These are phyloP conservation scores for Neurospora sp. DNA, from an alignment of 495 filamentous ascomycete species.

Conservation along the genomic window DNA sequence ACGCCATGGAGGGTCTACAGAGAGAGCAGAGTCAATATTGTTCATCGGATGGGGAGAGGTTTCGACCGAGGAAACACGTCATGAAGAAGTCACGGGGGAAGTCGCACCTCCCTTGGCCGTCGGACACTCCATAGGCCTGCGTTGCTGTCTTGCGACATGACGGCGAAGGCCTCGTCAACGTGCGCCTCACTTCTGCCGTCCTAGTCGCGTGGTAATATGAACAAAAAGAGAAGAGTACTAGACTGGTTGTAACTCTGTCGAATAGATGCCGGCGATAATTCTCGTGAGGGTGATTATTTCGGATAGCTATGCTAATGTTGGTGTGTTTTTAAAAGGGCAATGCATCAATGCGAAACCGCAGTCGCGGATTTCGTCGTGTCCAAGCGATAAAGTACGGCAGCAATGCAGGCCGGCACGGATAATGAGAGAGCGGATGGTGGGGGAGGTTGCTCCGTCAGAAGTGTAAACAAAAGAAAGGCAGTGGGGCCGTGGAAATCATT, in stretches of 20 bases:
- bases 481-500: not conserved
- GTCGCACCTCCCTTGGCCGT: constrained; percentile 59
- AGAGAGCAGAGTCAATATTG: not conserved
- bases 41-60: not conserved
- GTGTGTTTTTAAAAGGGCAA: not conserved
- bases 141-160: constrained; percentile 59
- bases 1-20: constrained; percentile 66
- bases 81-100: not conserved
- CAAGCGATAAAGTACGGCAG: not conserved
- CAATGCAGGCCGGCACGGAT: not conserved
- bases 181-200: not conserved
- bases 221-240: not conserved
- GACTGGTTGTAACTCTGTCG: not conserved
- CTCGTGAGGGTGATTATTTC: not conserved
- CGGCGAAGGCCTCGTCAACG: constrained; percentile 10
- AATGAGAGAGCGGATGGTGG: not conserved
- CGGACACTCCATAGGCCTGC: constrained; percentile 62
- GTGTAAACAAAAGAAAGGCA: not conserved
- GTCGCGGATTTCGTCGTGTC: not conserved
- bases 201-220: not conserved
- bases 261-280: not conserved
- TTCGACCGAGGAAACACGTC: not conserved
- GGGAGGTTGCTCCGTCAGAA: not conserved
- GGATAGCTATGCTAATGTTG: not conserved
- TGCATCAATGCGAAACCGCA: not conserved